phyloP scores from a whole-genome alignment of 2,329 filamentous ascomycete genomes.

The Cercospora canescens region DNA sequence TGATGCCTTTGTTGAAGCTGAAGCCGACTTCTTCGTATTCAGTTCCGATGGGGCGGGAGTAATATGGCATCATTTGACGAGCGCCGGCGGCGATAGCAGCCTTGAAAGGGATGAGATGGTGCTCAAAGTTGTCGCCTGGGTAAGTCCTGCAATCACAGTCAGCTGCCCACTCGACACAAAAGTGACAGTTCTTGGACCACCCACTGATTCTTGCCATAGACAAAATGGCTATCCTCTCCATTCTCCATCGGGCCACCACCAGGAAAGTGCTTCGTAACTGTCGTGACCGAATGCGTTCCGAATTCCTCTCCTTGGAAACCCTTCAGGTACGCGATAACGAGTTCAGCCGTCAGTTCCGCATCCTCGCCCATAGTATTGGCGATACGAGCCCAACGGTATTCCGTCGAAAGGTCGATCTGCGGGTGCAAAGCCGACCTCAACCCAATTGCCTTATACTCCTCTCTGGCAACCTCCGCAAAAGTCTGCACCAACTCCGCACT shows the following conservation, averaged over 20 bases:
- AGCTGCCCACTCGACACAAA: not conserved
- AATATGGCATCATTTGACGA: conserved; percentile 56
- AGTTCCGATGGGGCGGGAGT: conserved; percentile 50
- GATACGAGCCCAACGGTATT: conserved; percentile 53
- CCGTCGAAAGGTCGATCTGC: conserved; percentile 53
- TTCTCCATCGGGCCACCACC: conserved; percentile 52
- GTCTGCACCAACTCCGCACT: conserved; percentile 45
- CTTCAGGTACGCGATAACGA: conserved; percentile 46
- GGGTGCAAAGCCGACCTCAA: conserved; percentile 52
- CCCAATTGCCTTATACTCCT: conserved; percentile 48
- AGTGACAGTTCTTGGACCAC: not conserved
- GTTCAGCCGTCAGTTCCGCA: conserved; percentile 37
- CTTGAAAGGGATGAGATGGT: conserved; percentile 54
- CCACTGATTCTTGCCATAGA: conserved; percentile 51
- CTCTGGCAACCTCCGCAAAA: conserved; percentile 52
- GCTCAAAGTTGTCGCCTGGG: conserved; percentile 52
- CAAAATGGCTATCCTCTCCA: conserved; percentile 56
- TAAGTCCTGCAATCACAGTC: conserved; percentile 38
- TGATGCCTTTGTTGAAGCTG: conserved; percentile 53
- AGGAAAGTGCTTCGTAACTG: conserved; percentile 57
- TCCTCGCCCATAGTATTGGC: conserved; percentile 52
- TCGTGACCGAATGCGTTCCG: conserved; percentile 47
- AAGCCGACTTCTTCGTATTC: conserved; percentile 51
- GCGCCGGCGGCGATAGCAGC: conserved; percentile 53
- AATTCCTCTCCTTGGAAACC: conserved; percentile 50